Percentiles rank a stretch among this genome's conserved stretches.
Evolutionary conservation across 2,329 filamentous ascomycete species (phyloP).

Genomic region (Pochonia chlamydosporia): DNA sequence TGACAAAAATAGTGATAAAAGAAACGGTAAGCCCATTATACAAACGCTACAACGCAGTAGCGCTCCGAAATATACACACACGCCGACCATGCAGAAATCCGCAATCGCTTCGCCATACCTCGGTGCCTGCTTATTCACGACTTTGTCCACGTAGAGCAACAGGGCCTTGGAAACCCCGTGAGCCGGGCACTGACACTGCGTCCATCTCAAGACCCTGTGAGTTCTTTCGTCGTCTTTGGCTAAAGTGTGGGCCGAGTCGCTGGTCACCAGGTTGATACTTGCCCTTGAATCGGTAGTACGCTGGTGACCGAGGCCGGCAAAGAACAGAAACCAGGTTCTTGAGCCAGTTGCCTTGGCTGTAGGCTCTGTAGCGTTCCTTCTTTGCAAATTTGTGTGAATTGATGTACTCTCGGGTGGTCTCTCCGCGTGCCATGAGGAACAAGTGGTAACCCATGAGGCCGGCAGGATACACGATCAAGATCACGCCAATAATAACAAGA

Average conservation of each 20-base stretch:
- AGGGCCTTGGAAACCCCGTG: conserved; percentile 50
- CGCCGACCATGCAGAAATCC: background rate
- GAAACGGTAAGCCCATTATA: no score
- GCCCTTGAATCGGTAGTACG: conserved; percentile 82
- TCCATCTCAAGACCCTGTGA: conserved; percentile 68
- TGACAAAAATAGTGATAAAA: background rate
- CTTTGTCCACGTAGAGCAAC: conserved; percentile 35
- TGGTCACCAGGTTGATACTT: conserved; percentile 76
- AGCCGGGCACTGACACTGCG: conserved; percentile 40
- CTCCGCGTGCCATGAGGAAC: conserved; percentile 82
- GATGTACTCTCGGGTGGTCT: conserved; percentile 93
- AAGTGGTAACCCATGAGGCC: conserved; percentile 84
- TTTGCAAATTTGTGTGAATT: conserved; percentile 94
- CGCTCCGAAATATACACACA: background rate
- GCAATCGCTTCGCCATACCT: background rate
- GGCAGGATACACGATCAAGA: conserved; percentile 73
- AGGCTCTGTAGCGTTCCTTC: conserved; percentile 85
- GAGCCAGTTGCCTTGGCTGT: conserved; percentile 68
- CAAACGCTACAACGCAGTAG: background rate
- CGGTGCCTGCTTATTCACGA: conserved; percentile 6
- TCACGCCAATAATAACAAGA: conserved; percentile 75
- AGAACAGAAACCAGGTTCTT: conserved; percentile 80
- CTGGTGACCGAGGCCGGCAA: conserved; percentile 76
- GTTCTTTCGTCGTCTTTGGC: conserved; percentile 38
- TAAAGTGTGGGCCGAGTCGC: conserved; percentile 56